These are phyloP conservation scores for Phytophthora aleatoria DNA, from an alignment of 352 stramenopile species.

Conservation along the genomic window DNA sequence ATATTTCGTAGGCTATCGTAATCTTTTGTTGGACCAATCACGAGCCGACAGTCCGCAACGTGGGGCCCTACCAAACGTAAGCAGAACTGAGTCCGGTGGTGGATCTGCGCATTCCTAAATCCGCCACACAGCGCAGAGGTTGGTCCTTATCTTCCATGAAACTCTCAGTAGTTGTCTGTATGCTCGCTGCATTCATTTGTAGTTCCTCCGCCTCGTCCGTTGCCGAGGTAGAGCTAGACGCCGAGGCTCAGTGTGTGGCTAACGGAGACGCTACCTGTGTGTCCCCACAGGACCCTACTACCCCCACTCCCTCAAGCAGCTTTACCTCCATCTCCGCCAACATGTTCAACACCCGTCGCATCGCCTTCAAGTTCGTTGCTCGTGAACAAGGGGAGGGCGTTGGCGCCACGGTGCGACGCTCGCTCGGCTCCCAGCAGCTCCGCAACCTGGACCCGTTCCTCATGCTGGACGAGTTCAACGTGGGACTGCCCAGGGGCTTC, in stretches of 20 bases:
- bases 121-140: background rate
- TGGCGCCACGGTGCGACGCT: slow-evolving; percentile 48
- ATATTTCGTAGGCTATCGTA: background rate
- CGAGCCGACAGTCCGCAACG: background rate
- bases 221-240: slow-evolving; percentile 14
- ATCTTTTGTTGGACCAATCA: background rate
- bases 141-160: slow-evolving; percentile 4
- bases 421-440: slow-evolving; percentile 43
- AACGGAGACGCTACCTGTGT: slow-evolving; percentile 33
- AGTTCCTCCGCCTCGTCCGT: slow-evolving; percentile 4
- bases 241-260: slow-evolving; percentile 26
- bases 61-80: background rate
- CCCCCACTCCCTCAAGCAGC: background rate
- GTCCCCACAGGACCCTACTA: slow-evolving; percentile 10
- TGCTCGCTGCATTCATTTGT: slow-evolving; percentile 6
- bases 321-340: background rate
- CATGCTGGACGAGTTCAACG: slow-evolving; percentile 65
- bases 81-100: background rate
- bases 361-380: slow-evolving; percentile 62
- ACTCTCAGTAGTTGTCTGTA: background rate
- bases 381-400: slow-evolving; percentile 59
- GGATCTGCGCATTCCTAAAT: background rate
- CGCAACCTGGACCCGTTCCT: slow-evolving; percentile 52
- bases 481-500: slow-evolving; percentile 79
- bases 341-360: slow-evolving; percentile 41